Base-by-base conservation (phyloP, 768 basidiomycete species). In the Inosperma sp. region DNA sequence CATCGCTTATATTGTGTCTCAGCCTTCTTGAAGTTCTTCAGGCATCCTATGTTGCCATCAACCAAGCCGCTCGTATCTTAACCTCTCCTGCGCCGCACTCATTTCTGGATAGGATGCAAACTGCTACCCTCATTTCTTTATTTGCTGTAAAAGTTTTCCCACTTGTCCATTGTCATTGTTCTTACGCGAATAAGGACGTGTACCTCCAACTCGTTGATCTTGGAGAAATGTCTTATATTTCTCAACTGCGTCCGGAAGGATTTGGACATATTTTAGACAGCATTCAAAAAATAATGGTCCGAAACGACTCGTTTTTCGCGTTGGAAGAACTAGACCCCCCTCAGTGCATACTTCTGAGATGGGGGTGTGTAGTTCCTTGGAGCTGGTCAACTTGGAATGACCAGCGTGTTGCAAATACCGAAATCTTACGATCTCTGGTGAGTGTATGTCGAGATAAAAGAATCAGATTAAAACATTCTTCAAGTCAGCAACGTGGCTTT, bases 301-400 rank as follows among this genome's bases (percentile, higher is more conserved):
- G 62, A 2, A 60, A 64, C 10, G 54, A 58, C 23, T 44, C 41
- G 2, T 52, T 47, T 39, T 21, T 46, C 27, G 58, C 60, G 1
- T 31, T 61, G 26, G 52, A 54, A 42, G 29, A 27, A 13, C 39
- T 63, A 8, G 61, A 61, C 33, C 29, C 48, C 37, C 64, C 83
- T 9, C 75, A 77, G 51, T 63, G 40, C 5, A 70, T 84, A 17
- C 61, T 88, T n/a, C 48, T 85, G n/a, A 67, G 67, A 53, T 87
- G 82, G 80, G 78, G 80, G 25, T 55, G 71, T 9, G 65, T 76
- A 9, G 62, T 84, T 3, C 73, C 77, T 1, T 88, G 86, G 86
- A 72, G 71, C 48, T 90, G 88, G 86, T 65, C 61, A 9, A 63
- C 74, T 6, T 88, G 84, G 83, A 62, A 67, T 40, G 84, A 86